Evolutionary conservation across 371 early-diverging fungal genomes (phyloP).

Genomic region (Mortierella sp.): DNA sequence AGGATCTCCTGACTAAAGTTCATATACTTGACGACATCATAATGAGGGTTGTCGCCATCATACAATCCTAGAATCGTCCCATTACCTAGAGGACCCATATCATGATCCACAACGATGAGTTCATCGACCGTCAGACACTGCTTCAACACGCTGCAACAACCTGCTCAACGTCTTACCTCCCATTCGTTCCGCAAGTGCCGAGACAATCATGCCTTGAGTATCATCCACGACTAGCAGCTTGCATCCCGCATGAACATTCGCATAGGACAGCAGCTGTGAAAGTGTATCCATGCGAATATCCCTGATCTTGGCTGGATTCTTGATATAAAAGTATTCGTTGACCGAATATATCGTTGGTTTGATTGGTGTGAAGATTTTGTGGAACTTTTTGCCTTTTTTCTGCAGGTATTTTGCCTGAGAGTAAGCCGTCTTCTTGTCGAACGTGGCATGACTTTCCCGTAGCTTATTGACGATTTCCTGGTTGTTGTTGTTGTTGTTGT

Average conservation of each 20-base stretch:
- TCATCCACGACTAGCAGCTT: constrained; percentile 88
- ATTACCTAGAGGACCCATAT: constrained; percentile 30
- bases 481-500: too few relatives aligned
- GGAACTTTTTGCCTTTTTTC: constrained; percentile 94
- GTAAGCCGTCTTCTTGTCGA: constrained; percentile 93
- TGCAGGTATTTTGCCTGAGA: constrained; percentile 96
- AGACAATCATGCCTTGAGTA: constrained; percentile 84
- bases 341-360: constrained; percentile 82
- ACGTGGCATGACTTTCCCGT: constrained; percentile 84
- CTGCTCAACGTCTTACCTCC: too few relatives aligned
- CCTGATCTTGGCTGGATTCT: constrained; percentile 87
- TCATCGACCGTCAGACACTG: too few relatives aligned
- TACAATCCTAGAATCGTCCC: constrained; percentile 77
- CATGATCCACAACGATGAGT: too few relatives aligned
- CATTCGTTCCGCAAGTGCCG: constrained; percentile 87
- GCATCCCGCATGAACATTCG: constrained; percentile 82
- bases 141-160: too few relatives aligned
- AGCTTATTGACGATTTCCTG: constrained; percentile 82
- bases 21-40: constrained; percentile 83
- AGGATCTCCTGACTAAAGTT: constrained; percentile 70
- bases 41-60: constrained; percentile 80
- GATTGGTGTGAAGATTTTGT: constrained; percentile 85
- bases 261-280: constrained; percentile 85
- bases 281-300: constrained; percentile 92
- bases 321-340: constrained; percentile 81